Evolutionary conservation across 192 early-diverging fungal species (phyloP).

Genomic region (Umbelopsis sp.): DNA sequence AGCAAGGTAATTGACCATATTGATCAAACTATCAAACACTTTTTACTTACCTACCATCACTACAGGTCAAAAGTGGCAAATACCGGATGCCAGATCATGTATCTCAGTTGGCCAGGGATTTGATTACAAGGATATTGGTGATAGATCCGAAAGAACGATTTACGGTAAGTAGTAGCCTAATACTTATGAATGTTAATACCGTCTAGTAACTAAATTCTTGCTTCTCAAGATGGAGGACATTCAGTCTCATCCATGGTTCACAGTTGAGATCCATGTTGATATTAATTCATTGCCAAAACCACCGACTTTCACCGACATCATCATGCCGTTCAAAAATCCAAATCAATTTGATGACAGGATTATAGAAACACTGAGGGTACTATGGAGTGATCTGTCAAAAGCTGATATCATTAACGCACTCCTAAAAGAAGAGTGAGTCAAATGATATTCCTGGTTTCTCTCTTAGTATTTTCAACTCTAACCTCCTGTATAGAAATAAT

Average conservation of each 20-base stretch:
- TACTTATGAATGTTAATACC: neutral
- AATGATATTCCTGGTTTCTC: neutral
- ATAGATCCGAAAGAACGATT: conserved; percentile 44
- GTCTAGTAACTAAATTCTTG: neutral
- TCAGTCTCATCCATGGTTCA: conserved; percentile 65
- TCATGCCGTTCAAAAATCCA: conserved; percentile 16
- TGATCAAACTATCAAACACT: neutral
- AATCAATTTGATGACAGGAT: conserved; percentile 37
- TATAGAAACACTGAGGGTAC: conserved; percentile 30
- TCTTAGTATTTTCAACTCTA: neutral
- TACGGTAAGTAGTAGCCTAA: conserved; percentile 39
- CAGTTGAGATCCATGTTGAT: conserved; percentile 20
- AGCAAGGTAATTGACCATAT: conserved; percentile 48
- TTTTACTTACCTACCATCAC: neutral
- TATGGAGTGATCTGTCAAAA: conserved; percentile 36
- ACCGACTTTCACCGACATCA: conserved; percentile 28
- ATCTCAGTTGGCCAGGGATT: conserved; percentile 35
- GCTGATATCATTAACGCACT: conserved; percentile 30
- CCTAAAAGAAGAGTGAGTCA: conserved; percentile 31
- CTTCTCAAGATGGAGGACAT: conserved; percentile 54
- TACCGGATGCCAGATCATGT: conserved; percentile 46
- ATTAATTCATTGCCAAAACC: conserved; percentile 28
- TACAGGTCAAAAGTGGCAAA: conserved; percentile 41
- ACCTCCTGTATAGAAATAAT: conserved; percentile 24
- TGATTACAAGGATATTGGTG: conserved; percentile 46